Conservation (phyloP, 179 eudicot species). For the Spergularia azorica region DNA sequence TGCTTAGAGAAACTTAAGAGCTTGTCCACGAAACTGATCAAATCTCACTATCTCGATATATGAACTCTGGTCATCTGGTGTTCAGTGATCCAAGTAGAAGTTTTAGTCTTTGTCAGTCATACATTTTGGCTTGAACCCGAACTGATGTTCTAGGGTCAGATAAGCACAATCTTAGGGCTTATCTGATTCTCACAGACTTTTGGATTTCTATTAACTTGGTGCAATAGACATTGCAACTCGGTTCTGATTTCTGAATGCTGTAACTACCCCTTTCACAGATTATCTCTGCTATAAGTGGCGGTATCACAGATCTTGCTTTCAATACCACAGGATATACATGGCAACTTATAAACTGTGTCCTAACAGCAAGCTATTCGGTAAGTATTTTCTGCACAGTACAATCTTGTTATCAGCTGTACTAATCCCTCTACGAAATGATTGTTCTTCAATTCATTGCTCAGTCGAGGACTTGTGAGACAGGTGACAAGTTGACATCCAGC, state of each 20-base stretch:
- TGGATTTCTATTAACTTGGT: neutral
- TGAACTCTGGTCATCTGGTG: neutral
- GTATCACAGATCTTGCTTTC: constrained; percentile 79
- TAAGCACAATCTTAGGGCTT: no score
- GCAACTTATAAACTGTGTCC: constrained; percentile 65
- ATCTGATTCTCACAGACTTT: constrained; percentile 7
- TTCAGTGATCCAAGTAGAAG: neutral
- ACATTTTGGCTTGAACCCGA: neutral
- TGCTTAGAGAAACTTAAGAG: neutral
- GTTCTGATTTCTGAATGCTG: constrained; percentile 6
- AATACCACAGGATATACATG: constrained; percentile 65
- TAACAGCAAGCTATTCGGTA: constrained; percentile 83
- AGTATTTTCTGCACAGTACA: constrained; percentile 19
- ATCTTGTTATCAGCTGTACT: neutral
- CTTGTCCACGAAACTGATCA: neutral
- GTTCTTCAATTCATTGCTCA: neutral
- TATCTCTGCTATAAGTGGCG: constrained; percentile 75
- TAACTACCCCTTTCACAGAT: constrained; percentile 44
- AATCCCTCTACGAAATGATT: neutral
- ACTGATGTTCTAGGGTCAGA: no score
- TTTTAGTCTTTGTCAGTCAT: no score
- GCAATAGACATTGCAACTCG: neutral
- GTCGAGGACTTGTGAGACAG: neutral
- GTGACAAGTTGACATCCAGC: neutral
- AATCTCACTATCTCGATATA: neutral